These are phyloP conservation scores for Immersiporthe knoxdaviesiana DNA, from an alignment of 2,329 filamentous ascomycete genomes.

Conservation along the genomic window DNA sequence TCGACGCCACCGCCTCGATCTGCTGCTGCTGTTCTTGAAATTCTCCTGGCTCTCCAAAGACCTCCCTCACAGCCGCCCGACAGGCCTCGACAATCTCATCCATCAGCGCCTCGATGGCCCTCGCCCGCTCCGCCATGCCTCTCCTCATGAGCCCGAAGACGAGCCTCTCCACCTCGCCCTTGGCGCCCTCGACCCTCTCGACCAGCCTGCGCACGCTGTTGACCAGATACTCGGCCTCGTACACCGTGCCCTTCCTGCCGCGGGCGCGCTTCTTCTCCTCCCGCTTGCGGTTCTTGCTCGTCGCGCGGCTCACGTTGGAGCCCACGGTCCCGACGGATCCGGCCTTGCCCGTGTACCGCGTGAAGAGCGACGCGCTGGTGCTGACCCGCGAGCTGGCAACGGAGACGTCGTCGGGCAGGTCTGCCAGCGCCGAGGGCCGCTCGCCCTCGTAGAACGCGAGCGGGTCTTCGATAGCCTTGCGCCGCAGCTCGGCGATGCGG, in stretches of 20 bases:
- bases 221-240: conserved; percentile 96
- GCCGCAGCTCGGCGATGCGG: conserved; percentile 78
- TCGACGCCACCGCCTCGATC: conserved; percentile 29
- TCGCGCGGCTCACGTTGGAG: conserved; percentile 75
- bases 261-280: conserved; percentile 95
- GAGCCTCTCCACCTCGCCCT: conserved; percentile 73
- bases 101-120: conserved; percentile 74
- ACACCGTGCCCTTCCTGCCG: conserved; percentile 95
- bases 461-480: conserved; percentile 81
- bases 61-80: conserved; percentile 66
- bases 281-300: conserved; percentile 81
- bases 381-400: conserved; percentile 79
- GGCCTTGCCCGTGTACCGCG: conserved; percentile 79
- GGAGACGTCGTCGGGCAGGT: conserved; percentile 84
- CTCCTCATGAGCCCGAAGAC: conserved; percentile 78
- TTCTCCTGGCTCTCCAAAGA: conserved; percentile 54
- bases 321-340: conserved; percentile 68
- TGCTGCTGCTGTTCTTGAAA: conserved; percentile 31
- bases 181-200: conserved; percentile 75
- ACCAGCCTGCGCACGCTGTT: conserved; percentile 83
- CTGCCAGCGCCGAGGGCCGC: conserved; percentile 44
- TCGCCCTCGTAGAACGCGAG: conserved; percentile 88
- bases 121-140: conserved; percentile 85
- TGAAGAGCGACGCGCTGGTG: conserved; percentile 88
- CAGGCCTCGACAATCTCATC: conserved; percentile 75